phyloP scores from a whole-genome alignment of 2,329 filamentous ascomycete species.

The Sporothrix pseudoabietina region DNA sequence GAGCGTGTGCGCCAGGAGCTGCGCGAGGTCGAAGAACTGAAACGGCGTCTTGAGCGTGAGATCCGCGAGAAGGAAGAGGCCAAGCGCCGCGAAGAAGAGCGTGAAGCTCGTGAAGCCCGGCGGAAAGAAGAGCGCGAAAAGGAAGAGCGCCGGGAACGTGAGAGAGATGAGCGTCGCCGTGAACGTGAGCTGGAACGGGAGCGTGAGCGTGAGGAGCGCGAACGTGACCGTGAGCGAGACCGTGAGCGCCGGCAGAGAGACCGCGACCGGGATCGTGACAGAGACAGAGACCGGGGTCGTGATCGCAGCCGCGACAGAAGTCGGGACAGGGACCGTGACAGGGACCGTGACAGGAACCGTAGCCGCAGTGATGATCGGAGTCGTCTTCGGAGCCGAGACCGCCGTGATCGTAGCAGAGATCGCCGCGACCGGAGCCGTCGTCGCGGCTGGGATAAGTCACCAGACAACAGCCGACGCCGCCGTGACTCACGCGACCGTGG shows the following conservation, averaged over 20 bases:
- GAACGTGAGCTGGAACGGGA: conserved; percentile 54
- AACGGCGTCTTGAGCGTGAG: conserved; percentile 59
- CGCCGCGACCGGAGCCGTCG: not conserved
- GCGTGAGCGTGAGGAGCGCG: conserved; percentile 46
- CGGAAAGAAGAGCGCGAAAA: conserved; percentile 44
- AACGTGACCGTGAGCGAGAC: conserved; percentile 45
- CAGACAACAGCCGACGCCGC: not conserved
- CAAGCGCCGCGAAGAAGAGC: conserved; percentile 42
- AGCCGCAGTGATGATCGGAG: conserved; percentile 36
- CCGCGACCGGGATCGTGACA: conserved; percentile 39
- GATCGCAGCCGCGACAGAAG: conserved; percentile 39
- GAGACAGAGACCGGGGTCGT: conserved; percentile 40
- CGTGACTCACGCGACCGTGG: conserved; percentile 51
- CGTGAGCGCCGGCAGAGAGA: conserved; percentile 39
- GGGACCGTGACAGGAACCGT: conserved; percentile 34
- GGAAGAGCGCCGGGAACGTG: conserved; percentile 47
- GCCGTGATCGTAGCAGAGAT: conserved; percentile 48
- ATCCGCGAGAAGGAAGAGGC: conserved; percentile 53
- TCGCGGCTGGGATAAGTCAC: not conserved
- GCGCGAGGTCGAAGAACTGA: conserved; percentile 62
- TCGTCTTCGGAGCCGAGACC: conserved; percentile 48
- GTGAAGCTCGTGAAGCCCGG: conserved; percentile 41
- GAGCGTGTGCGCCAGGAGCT: conserved; percentile 64
- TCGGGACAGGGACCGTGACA: not conserved
- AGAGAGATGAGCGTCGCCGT: conserved; percentile 44